phyloP scores from a whole-genome alignment of 495 filamentous ascomycete genomes.

The Penicillium angulare region DNA sequence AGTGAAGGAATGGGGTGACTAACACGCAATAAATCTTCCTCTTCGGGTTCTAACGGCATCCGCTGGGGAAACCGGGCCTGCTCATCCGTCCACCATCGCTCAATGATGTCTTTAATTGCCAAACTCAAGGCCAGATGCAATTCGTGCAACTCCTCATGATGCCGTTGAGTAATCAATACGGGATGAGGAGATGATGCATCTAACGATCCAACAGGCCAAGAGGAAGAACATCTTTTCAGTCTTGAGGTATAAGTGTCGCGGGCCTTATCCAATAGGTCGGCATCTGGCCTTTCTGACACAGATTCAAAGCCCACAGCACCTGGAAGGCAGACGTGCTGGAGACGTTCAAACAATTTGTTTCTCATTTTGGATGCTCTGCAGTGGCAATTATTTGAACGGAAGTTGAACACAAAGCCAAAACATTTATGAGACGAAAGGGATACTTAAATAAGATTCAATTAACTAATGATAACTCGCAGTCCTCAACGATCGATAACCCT shows the following conservation, averaged over 20 bases:
- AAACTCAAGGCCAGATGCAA: constrained; percentile 26
- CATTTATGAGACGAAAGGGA: too few relatives aligned
- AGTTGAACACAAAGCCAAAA: too few relatives aligned
- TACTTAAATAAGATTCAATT: too few relatives aligned
- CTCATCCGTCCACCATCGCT: constrained; percentile 40
- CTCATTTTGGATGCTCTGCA: not conserved
- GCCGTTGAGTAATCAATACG: constrained; percentile 10
- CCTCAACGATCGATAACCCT: too few relatives aligned
- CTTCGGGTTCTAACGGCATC: constrained; percentile 36
- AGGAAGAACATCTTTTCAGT: not conserved
- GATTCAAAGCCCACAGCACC: not conserved
- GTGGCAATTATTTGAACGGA: not conserved
- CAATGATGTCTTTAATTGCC: constrained; percentile 39
- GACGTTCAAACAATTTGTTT: not conserved
- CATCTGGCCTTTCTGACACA: not conserved
- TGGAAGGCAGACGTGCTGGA: not conserved
- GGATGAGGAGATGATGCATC: constrained; percentile 12
- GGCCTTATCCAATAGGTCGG: not conserved
- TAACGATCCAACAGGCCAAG: not conserved
- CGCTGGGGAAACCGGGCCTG: constrained; percentile 30
- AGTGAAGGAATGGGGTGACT: not conserved
- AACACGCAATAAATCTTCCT: constrained; percentile 32
- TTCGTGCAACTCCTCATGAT: constrained; percentile 16
- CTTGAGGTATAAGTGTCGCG: not conserved
- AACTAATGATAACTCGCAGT: too few relatives aligned